Conservation (phyloP, 495 filamentous ascomycete genomes). For the Neurospora africana region DNA sequence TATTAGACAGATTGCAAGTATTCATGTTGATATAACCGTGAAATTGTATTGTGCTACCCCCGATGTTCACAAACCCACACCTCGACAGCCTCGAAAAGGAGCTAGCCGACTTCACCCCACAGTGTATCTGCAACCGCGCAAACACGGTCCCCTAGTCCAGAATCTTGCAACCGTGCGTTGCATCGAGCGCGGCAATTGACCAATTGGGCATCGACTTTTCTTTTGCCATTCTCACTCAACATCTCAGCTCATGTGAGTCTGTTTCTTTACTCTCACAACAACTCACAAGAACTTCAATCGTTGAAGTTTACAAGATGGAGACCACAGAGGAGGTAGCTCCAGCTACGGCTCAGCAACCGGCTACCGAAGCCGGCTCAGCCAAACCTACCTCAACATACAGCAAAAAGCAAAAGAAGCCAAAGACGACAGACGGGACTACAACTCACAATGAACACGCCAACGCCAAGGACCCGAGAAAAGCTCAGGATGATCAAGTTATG, state of each 20-base stretch:
- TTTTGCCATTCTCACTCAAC: background rate
- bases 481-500: conserved; percentile 60
- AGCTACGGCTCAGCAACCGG: background rate
- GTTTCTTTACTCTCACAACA: background rate
- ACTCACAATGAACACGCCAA: background rate
- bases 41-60: no score
- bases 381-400: background rate
- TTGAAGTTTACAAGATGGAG: background rate
- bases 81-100: background rate
- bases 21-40: background rate
- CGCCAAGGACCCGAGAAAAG: conserved; percentile 5
- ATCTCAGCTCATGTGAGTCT: background rate
- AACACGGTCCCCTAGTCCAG: background rate
- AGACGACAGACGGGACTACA: background rate
- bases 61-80: background rate
- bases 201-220: background rate
- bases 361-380: background rate
- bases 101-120: background rate
- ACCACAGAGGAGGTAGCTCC: background rate
- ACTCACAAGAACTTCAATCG: background rate
- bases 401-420: background rate
- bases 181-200: background rate
- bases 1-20: background rate
- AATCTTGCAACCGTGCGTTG: background rate
- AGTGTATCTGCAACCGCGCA: background rate